Percentiles rank a stretch among this genome's conserved stretches.
Evolutionary conservation across 371 early-diverging fungal genomes (phyloP).

Genomic region (Mucor plumbeus): DNA sequence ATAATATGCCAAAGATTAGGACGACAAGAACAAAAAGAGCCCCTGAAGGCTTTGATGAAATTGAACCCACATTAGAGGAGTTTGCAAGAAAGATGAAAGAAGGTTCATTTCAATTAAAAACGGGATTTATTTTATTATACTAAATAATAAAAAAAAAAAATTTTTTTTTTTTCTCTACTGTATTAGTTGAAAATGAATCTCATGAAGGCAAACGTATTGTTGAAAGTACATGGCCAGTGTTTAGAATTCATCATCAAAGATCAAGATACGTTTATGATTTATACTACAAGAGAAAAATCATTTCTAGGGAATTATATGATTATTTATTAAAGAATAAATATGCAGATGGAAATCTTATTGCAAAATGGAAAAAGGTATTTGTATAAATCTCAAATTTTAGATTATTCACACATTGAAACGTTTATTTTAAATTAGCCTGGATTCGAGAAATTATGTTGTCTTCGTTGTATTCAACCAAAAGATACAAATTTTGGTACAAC

Average conservation of each 20-base stretch:
- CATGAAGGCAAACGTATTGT: constrained; percentile 94
- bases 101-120: constrained; percentile 54
- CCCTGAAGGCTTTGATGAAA: constrained; percentile 95
- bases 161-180: neutral
- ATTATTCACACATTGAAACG: no score
- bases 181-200: constrained; percentile 92
- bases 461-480: constrained; percentile 95
- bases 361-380: constrained; percentile 96
- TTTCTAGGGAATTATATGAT: constrained; percentile 91
- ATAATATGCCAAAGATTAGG: constrained; percentile 79
- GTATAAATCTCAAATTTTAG: no score
- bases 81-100: constrained; percentile 95
- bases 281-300: constrained; percentile 93
- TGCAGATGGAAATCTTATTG: constrained; percentile 95
- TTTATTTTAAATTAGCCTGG: constrained; percentile 70
- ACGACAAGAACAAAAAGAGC: constrained; percentile 81
- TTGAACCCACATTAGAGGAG: constrained; percentile 93
- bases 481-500: constrained; percentile 98
- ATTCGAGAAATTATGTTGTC: constrained; percentile 98
- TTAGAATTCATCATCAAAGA: constrained; percentile 97
- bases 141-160: neutral
- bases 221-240: constrained; percentile 95
- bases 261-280: constrained; percentile 96
- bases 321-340: constrained; percentile 90
- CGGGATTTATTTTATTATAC: neutral